Evolutionary conservation across 805 yeast genomes (phyloP).

Genomic region (Lachancea thermotolerans): DNA sequence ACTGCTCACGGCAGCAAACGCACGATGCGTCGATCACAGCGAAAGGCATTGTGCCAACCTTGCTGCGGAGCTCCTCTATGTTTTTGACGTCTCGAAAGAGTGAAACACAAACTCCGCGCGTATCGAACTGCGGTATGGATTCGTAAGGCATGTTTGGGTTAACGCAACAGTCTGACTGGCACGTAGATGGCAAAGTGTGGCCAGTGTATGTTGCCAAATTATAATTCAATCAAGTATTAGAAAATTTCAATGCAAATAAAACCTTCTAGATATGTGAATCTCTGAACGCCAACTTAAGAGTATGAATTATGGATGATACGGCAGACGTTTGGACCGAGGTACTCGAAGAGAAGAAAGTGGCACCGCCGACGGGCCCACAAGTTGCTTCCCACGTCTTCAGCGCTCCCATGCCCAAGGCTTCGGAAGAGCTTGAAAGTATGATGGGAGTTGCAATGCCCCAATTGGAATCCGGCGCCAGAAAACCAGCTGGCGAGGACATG

Average conservation of each 20-base stretch:
- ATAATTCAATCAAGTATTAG: too few species aligned
- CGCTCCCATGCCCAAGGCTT: neutral
- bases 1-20: constrained; percentile 54
- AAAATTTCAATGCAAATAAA: too few species aligned
- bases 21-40: constrained; percentile 59
- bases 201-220: too few species aligned
- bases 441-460: constrained; percentile 7
- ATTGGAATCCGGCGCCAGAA: neutral
- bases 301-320: constrained; percentile 5
- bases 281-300: neutral
- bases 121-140: constrained; percentile 43
- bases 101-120: constrained; percentile 33
- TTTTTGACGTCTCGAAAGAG: constrained; percentile 43
- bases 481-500: neutral
- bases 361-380: neutral
- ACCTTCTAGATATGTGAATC: too few species aligned
- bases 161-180: too few species aligned
- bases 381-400: neutral
- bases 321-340: constrained; percentile 1
- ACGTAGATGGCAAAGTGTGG: too few species aligned
- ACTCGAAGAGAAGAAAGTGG: neutral
- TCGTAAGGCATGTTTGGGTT: constrained; percentile 1
- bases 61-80: constrained; percentile 35
- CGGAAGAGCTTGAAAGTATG: neutral
- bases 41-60: constrained; percentile 46